Percentiles rank a stretch among this genome's conserved stretches.
Conservation (phyloP, 2,329 filamentous ascomycete genomes). For the Fusarium xyrophilum region DNA sequence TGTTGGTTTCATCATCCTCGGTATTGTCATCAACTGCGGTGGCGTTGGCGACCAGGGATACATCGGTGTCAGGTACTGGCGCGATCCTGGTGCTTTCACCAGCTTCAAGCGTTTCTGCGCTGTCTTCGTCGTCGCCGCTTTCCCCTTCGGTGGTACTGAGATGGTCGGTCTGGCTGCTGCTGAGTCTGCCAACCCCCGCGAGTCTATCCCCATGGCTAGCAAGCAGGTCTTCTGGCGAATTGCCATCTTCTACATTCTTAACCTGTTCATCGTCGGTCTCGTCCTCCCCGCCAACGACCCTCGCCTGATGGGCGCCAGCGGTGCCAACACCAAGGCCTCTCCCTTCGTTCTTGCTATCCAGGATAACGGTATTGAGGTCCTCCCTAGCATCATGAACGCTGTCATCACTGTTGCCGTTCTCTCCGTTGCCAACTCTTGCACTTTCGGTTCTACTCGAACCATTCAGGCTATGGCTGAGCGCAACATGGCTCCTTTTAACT, state of each 20-base stretch:
- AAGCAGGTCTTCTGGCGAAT: constrained; percentile 98
- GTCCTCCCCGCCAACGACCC: constrained; percentile 76
- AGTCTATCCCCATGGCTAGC: constrained; percentile 82
- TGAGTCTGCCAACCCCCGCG: constrained; percentile 77
- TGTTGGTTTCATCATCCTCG: constrained; percentile 70
- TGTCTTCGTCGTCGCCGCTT: constrained; percentile 76
- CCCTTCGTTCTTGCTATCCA: constrained; percentile 94
- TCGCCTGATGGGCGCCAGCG: constrained; percentile 64
- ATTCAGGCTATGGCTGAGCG: constrained; percentile 90
- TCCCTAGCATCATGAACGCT: constrained; percentile 89
- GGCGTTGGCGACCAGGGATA: constrained; percentile 77
- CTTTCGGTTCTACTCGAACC: constrained; percentile 91
- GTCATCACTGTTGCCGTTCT: constrained; percentile 91
- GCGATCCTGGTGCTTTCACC: constrained; percentile 79
- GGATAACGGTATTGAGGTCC: constrained; percentile 78
- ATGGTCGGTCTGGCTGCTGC: constrained; percentile 79
- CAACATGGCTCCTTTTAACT: constrained; percentile 76
- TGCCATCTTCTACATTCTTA: constrained; percentile 86
- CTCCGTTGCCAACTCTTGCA: constrained; percentile 88
- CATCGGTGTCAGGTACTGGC: constrained; percentile 81
- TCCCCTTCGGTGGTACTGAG: constrained; percentile 78
- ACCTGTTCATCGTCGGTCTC: constrained; percentile 80
- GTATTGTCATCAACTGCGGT: constrained; percentile 84
- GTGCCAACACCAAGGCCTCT: constrained; percentile 74
- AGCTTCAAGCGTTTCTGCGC: constrained; percentile 82